These are phyloP conservation scores for Exsudoporus frostii DNA, from an alignment of 768 basidiomycete genomes.

Conservation along the genomic window DNA sequence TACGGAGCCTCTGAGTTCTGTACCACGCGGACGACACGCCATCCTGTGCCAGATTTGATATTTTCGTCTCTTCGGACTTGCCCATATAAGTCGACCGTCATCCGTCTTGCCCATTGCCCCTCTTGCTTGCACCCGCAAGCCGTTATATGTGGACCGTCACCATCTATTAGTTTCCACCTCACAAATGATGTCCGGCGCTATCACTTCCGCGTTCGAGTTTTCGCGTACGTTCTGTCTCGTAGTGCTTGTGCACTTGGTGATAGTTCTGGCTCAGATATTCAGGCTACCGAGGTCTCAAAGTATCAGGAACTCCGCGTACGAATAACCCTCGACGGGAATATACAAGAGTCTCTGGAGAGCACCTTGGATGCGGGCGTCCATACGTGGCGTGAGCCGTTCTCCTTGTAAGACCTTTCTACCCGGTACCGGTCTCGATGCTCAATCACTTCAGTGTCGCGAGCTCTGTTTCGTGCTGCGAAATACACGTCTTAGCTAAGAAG, in stretches of 20 bases:
- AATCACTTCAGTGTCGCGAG: constrained; percentile 15
- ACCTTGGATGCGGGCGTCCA: constrained; percentile 24
- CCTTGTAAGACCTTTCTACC: constrained; percentile 19
- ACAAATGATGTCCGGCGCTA: constrained; percentile 17
- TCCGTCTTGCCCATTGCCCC: constrained; percentile 33
- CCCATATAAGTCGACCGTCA: constrained; percentile 25
- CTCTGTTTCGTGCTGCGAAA: constrained; percentile 27
- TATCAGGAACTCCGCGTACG: constrained; percentile 25
- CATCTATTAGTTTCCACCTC: constrained; percentile 7
- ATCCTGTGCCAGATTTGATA: constrained; percentile 34
- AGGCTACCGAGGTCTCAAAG: constrained; percentile 20
- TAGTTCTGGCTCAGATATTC: constrained; percentile 18
- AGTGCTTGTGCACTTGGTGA: background rate
- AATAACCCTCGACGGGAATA: constrained; percentile 25
- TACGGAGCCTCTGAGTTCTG: constrained; percentile 15
- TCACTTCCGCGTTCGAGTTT: constrained; percentile 21
- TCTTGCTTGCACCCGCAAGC: constrained; percentile 25
- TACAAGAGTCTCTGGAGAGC: constrained; percentile 31
- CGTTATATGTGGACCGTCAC: constrained; percentile 20
- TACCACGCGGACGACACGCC: constrained; percentile 31
- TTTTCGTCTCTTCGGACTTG: constrained; percentile 14
- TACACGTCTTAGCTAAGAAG: constrained; percentile 26
- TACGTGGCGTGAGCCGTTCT: constrained; percentile 29
- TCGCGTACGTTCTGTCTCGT: constrained; percentile 18
- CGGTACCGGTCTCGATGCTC: constrained; percentile 1